Conservation (phyloP, 169 alveolate species). For the Eimeria falciformis region DNA sequence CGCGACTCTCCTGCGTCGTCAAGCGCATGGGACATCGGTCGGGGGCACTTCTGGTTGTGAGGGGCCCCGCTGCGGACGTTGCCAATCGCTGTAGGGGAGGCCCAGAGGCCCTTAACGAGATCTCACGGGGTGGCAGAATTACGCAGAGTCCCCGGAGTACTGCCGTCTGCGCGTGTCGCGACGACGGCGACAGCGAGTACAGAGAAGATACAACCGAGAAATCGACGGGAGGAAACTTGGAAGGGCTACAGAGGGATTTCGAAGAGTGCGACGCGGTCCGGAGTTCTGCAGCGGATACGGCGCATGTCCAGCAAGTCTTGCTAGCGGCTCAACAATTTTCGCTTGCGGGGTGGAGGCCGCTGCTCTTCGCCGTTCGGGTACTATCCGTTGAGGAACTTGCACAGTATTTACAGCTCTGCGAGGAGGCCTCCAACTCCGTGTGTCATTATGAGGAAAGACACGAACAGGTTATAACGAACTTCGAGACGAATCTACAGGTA, state of each 20-base stretch:
- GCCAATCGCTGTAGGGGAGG: constrained; percentile 46
- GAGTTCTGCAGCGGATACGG: not conserved
- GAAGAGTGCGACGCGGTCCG: not conserved
- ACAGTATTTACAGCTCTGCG: constrained; percentile 42
- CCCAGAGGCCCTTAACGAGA: constrained; percentile 9
- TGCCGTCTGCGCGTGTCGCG: not conserved
- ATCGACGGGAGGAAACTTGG: not conserved
- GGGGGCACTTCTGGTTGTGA: constrained; percentile 49
- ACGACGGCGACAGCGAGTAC: not conserved
- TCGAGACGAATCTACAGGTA: constrained; percentile 66
- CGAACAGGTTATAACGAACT: constrained; percentile 46
- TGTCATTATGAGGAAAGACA: constrained; percentile 40
- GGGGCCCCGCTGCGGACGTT: constrained; percentile 56
- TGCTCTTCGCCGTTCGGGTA: constrained; percentile 43
- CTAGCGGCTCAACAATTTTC: constrained; percentile 57
- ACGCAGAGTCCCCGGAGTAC: not conserved
- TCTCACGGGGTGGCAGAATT: not conserved
- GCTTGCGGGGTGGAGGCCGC: constrained; percentile 47
- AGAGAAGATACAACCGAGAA: not conserved
- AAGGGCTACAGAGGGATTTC: not conserved
- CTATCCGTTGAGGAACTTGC: constrained; percentile 61
- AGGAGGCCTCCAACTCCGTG: constrained; percentile 64
- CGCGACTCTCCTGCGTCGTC: constrained; percentile 68
- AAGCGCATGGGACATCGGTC: constrained; percentile 66
- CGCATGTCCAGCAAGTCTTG: constrained; percentile 34